Evolutionary conservation across 208 protist genomes (phyloP).

Genomic region (Eutreptiella sp.): DNA sequence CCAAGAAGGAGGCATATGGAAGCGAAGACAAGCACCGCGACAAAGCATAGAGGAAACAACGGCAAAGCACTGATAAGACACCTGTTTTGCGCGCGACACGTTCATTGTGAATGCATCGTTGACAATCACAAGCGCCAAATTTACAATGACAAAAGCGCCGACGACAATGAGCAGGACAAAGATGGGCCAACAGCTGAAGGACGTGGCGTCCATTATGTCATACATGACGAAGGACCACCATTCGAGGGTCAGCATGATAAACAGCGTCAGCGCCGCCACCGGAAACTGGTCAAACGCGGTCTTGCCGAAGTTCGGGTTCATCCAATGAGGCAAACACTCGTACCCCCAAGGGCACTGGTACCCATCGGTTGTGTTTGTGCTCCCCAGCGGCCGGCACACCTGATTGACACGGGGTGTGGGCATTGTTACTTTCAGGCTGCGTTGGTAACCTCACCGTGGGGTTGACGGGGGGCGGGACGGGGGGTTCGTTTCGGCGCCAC

Average conservation of each 20-base stretch:
- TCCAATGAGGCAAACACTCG: slow-evolving; percentile 6
- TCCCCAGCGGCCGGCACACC: no score
- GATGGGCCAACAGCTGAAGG: neutral
- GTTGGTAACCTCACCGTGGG: no score
- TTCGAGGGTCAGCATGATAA: slow-evolving; percentile 22
- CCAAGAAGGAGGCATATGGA: no score
- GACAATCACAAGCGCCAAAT: slow-evolving; percentile 28
- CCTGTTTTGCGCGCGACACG: slow-evolving; percentile 4
- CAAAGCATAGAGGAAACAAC: neutral
- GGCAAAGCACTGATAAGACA: no score
- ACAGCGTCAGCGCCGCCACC: slow-evolving; percentile 16
- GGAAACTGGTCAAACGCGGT: slow-evolving; percentile 28
- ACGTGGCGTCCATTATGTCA: slow-evolving; percentile 16
- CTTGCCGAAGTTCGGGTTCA: slow-evolving; percentile 24
- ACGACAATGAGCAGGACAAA: slow-evolving; percentile 17
- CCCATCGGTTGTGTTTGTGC: neutral
- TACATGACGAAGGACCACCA: slow-evolving; percentile 28
- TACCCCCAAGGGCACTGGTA: slow-evolving; percentile 23
- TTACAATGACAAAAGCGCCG: slow-evolving; percentile 27
- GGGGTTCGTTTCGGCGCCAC: no score
- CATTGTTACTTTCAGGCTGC: no score
- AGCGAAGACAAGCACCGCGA: no score
- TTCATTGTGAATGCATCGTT: slow-evolving; percentile 26
- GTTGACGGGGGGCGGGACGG: no score
- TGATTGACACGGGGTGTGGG: no score